Evolutionary conservation across 768 basidiomycete species (phyloP), one percentile per base, ranked within the genome.

Genomic region (Phlegmacium glaucopus): DNA sequence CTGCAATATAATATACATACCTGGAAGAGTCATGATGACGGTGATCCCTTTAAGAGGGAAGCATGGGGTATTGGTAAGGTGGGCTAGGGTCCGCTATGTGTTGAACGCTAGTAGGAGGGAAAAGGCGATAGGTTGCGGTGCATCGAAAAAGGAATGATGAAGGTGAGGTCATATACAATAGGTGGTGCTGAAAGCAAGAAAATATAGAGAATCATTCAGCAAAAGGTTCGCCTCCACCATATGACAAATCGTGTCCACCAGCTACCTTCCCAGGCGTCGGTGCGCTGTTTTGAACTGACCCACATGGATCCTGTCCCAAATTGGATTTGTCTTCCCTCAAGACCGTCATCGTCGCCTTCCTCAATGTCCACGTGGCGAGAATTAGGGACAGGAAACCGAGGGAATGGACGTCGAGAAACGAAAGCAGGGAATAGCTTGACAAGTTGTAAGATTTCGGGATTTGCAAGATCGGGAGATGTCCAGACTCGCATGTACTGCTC

Each of bases 291-390:
- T 16, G 73, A 60, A 46, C 88, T 83, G 25, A 90, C 67, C 84
- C 87, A 90, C 79, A 94, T 85, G 39, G 76, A 71, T 7, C 91
- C 91, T n/a, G 91, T 93, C 15, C 91, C 91, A 61, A 82, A 80
- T 26, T 76, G 77, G 48, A 92, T 75, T 29, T 77, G 76, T 46
- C 76, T 77, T 50, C 72, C 73, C 54, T 80, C 79, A 13, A 62
- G 69, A 30, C 72, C 68, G 39, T 77, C 75, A 41, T 80, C 79
- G 46, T 78, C 78, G 18, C 81, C 87, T 60, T 85, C 85, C 63
- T 90, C 89, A 28, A 87, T 67, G 60, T 90, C 89, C 26, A 70
- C 54, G 39, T 62, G 67, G 35, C 75, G 72, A 50, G 65, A 48
- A 54, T 58, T 49, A 15, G 65, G 48, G 22, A 62, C 63, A 26